Evolutionary conservation across 2,329 filamentous ascomycete genomes (phyloP), one percentile per base, ranked within the genome.

Genomic region (Trichoderma sp.): DNA sequence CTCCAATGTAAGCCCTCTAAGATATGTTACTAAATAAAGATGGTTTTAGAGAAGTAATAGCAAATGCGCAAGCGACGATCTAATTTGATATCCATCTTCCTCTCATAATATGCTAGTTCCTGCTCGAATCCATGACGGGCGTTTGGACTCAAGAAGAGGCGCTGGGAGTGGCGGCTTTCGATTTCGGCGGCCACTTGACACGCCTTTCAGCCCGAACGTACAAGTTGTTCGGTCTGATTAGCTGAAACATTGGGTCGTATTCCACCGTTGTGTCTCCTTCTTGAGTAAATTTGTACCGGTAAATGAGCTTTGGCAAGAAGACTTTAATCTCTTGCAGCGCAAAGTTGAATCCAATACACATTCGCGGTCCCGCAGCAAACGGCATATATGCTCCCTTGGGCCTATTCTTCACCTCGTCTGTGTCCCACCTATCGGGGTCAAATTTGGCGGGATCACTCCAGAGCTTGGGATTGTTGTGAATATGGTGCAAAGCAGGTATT

Each of bases 301-400:
- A 89, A 2, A 90, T 76, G 47, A 90, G 77, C 79, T 89, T 86
- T 1, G 83, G 80, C 71, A 90, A 49, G 72, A 88, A 84, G 4
- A 88, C 81, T 79, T 89, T 89, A 70, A 89, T 81, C 76, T 90
- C 87, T 70, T 85, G 83, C 7, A 90, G 78, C 0, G 87, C 88
- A 75, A 90, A 89, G 77, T 89, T 90, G 82, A 89, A 89, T 0
- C 88, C 88, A 68, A 90, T 86, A 71, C 88, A 90, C 78, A 83
- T 84, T 1, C 88, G 80, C 0, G 81, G 84, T 0, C 88, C 88
- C 0, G 83, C 79, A 0, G 84, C 87, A 71, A 90, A 91, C 0
- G 88, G 88, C 4, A 86, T 79, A 72, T 89, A 90, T 0, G 84
- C 79, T 1, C 81, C 83, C 35, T 82, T 81, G 57, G 84, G 85